A percentile compares a stretch with the other conserved stretches of the same genome.
These are phyloP conservation scores for Phytophthora parvispora DNA, from an alignment of 352 stramenopile species.

Conservation along the genomic window DNA sequence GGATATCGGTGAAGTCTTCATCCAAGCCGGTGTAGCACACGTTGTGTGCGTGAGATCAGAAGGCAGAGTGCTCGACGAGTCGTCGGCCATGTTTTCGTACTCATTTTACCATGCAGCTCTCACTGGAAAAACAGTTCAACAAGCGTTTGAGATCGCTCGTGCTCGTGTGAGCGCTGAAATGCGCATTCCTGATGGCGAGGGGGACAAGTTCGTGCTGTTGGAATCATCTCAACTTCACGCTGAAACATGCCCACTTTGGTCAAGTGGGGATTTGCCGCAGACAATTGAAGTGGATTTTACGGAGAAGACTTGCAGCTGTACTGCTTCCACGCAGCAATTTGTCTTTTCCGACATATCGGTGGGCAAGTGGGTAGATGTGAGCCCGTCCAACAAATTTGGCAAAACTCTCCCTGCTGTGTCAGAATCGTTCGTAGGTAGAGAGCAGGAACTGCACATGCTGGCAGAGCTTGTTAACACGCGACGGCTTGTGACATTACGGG, in stretches of 20 bases:
- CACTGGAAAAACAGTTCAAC: slow-evolving; percentile 75
- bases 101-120: slow-evolving; percentile 85
- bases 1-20: slow-evolving; percentile 85
- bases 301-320: slow-evolving; percentile 63
- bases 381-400: slow-evolving; percentile 69
- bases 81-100: slow-evolving; percentile 80
- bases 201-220: slow-evolving; percentile 84
- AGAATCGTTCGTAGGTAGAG: slow-evolving; percentile 79
- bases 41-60: slow-evolving; percentile 85
- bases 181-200: slow-evolving; percentile 66
- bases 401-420: slow-evolving; percentile 77
- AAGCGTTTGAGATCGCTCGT: slow-evolving; percentile 81
- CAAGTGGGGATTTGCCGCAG: slow-evolving; percentile 25
- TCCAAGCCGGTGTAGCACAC: slow-evolving; percentile 78
- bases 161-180: slow-evolving; percentile 80
- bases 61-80: slow-evolving; percentile 74
- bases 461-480: slow-evolving; percentile 65
- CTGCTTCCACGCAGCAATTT: slow-evolving; percentile 57
- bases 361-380: slow-evolving; percentile 83
- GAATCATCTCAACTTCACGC: slow-evolving; percentile 74
- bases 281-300: slow-evolving; percentile 67
- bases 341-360: slow-evolving; percentile 80
- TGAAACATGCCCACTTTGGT: slow-evolving; percentile 55
- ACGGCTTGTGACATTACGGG: slow-evolving; percentile 78
- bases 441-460: slow-evolving; percentile 81